Conservation (phyloP, 805 yeast species). For the Komagataella populi region DNA sequence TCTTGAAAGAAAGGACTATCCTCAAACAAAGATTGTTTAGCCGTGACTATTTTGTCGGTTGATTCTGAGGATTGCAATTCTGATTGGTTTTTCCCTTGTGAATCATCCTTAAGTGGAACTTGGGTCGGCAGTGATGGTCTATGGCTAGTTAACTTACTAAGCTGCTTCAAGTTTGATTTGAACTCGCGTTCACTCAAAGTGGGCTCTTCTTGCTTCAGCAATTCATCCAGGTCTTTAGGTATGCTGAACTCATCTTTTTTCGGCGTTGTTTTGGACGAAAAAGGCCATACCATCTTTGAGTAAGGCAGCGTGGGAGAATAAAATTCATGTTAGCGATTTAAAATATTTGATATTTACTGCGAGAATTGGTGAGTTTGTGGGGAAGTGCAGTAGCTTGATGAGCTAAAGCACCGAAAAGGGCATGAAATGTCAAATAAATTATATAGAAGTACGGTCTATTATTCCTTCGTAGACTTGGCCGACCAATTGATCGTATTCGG, state of each 20-base stretch:
- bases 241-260: conserved; percentile 6
- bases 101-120: conserved; percentile 3
- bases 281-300: conserved; percentile 9
- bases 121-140: conserved; percentile 2
- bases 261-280: background rate
- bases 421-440: background rate
- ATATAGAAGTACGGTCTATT: conserved; percentile 2
- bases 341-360: background rate
- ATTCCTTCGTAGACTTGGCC: conserved; percentile 23
- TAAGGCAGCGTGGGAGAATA: background rate
- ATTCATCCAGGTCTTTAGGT: conserved; percentile 13
- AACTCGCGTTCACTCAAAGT: conserved; percentile 17
- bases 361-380: background rate
- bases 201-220: conserved; percentile 12
- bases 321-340: background rate
- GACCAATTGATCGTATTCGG: conserved; percentile 11
- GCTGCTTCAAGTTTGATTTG: conserved; percentile 6
- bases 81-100: background rate
- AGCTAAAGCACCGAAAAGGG: background rate
- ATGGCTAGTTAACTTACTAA: background rate
- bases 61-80: background rate
- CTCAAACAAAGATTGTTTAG: background rate
- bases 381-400: background rate
- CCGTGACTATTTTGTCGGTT: background rate
- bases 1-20: background rate